Base-by-base conservation (phyloP, 1,284 basidiomycete genomes). In the Apiotrichum brassicae region DNA sequence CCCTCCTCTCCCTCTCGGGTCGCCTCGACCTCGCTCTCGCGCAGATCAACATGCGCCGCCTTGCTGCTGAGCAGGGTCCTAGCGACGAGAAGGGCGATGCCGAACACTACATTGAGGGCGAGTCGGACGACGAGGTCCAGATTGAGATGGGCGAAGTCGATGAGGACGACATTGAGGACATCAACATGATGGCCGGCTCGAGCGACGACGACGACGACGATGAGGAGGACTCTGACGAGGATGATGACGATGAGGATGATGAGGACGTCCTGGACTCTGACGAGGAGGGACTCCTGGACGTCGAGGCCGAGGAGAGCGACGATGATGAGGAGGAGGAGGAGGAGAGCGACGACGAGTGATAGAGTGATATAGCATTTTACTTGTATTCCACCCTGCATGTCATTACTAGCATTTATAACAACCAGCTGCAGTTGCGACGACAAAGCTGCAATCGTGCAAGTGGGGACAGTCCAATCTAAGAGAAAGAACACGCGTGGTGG, bases 11-110 rank as follows among this genome's bases (percentile, higher is more conserved):
- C 3, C 78, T 98, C 36, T 88, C 83, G 51, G 94, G 94, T 14
- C 82, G 91, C 51, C 77, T 97, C 20, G 94, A 97, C 65, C 86
- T 94, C 73, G 89, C 95, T 4, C 79, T 97, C 37, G 86, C 89
- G 8, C 94, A 97, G 72, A 89, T 97, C 57, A 87, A 93, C 69
- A 81, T 92, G 75, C 82, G 76, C 7, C 66, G 67, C 13, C 55
- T 66, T 50, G 59, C 70, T 48, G 45, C 71, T 14, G 65, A 64
- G 49, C 57, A 64, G 48, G 59, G 57, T 14, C 26, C 34, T 1
- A 54, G 40, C 60, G 57, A 62, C 24, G 50, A 66, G 46, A 73
- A 72, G 52, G 61, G 62, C 28, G 67, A 69, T 34, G 71, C 74
- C 25, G 73, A 72, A 53, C 62, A 68, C 24, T 74, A 75, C 42